Percentiles rank a stretch among this genome's conserved stretches.
These are phyloP conservation scores for Prunus armeniaca DNA, from an alignment of 306 rosid species.

Conservation along the genomic window DNA sequence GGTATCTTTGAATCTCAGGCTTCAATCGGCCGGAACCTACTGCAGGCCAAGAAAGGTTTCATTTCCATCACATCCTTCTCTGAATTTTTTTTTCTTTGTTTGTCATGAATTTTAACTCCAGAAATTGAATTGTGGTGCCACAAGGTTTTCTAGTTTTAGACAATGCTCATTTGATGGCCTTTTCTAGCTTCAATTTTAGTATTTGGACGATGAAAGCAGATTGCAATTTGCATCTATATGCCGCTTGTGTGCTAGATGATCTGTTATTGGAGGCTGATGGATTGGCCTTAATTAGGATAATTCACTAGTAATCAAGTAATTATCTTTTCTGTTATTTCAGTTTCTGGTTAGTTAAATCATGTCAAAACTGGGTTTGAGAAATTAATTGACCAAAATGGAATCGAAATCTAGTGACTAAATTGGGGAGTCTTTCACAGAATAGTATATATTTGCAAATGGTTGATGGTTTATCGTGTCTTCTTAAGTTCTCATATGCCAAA, in stretches of 20 bases:
- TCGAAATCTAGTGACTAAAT: not conserved
- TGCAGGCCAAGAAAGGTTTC: constrained; percentile 76
- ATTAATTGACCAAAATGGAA: not conserved
- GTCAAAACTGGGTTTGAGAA: not conserved
- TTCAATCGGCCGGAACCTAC: constrained; percentile 62
- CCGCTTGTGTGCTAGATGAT: not conserved
- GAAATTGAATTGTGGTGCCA: not conserved
- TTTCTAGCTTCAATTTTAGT: not conserved
- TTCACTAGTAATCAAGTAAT: not conserved
- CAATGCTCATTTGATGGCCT: not conserved
- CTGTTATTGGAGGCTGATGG: not conserved
- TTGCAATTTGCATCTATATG: not conserved
- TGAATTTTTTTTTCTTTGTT: not conserved
- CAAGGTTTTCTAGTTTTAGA: constrained; percentile 9
- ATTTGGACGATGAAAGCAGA: not conserved
- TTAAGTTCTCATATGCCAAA: not conserved
- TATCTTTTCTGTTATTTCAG: not conserved
- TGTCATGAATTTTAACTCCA: not conserved
- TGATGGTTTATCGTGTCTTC: not conserved
- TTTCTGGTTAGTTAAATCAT: not conserved
- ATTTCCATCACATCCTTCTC: constrained; percentile 2
- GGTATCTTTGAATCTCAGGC: constrained; percentile 39
- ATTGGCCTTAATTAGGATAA: not conserved
- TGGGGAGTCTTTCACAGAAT: not conserved
- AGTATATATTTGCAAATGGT: not conserved